Evolutionary conservation across 2,329 filamentous ascomycete genomes (phyloP), one percentile per base, ranked within the genome.

Genomic region (Annulohypoxylon truncatum): DNA sequence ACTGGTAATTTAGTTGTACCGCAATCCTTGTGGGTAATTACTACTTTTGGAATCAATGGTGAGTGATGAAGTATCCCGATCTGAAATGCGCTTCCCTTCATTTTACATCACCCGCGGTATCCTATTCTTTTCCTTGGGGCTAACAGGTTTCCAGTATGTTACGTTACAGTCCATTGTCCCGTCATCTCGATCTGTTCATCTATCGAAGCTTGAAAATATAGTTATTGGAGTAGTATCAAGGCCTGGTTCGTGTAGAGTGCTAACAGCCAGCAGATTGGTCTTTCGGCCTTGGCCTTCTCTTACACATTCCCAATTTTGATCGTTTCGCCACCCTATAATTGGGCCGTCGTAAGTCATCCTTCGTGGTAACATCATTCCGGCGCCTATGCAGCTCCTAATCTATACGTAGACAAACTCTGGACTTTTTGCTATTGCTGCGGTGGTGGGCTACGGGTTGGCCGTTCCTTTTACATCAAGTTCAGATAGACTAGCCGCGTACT

Each of bases 221-320:
- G 13, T 15, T 20, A 12, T 26, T 15, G 12, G 31, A 59, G 50
- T 20, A 44, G 38, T 8, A 35, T 47, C 24, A 26, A 42, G 33
- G 33, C 31, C 33, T 18, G 29, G n/a, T 10, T 33, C 28, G 20
- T 33, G 33, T 24, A 33, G 26, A 15, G 22, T 10, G 50, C 22
- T 69, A 54, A 69, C 35, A 5, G 35, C 18, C 20, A 31, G 35
- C 47, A 69, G 67, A 83, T 83, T 67, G 81, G 82, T 8, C 72
- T 83, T 20, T 78, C 81, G 5, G 81, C 80, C 2, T 72, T 83
- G 18, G 77, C 80, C n/a, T 83, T 82, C 74, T 83, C 82, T 58
- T 83, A 79, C 67, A 82, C 81, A 4, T 83, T 83, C 69, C 82
- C 82, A 1, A 73, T 82, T 33, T 75, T 81, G 46, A 82, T 83